phyloP scores from a whole-genome alignment of 306 rosid species.

The Comarum palustre region DNA sequence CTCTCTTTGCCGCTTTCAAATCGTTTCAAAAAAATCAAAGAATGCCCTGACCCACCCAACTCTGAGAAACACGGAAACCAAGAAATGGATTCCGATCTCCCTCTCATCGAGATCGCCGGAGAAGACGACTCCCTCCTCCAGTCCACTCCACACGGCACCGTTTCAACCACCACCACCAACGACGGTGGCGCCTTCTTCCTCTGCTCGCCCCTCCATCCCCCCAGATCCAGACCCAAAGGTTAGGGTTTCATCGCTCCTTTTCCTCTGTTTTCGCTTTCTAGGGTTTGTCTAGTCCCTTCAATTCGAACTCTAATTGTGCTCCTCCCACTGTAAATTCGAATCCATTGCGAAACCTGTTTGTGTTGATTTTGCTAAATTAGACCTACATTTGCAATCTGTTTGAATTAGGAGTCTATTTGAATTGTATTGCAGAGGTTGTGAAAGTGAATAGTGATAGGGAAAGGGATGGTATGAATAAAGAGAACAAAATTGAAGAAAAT shows the following conservation, averaged over 20 bases:
- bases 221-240: constrained; percentile 54
- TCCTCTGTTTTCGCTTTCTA: not conserved
- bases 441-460: constrained; percentile 12
- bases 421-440: constrained; percentile 27
- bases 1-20: not conserved
- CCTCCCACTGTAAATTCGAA: not conserved
- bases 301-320: not conserved
- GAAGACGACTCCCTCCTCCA: constrained; percentile 73
- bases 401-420: not conserved
- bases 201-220: constrained; percentile 65
- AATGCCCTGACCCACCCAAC: not conserved
- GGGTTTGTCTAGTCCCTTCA: not conserved
- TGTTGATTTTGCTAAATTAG: not conserved
- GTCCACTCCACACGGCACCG: constrained; percentile 23
- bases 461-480: constrained; percentile 30
- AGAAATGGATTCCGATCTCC: constrained; percentile 47
- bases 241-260: constrained; percentile 34
- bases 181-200: constrained; percentile 33
- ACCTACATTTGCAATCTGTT: not conserved
- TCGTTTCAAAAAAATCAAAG: not conserved
- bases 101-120: constrained; percentile 62
- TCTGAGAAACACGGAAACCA: not conserved
- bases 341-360: not conserved
- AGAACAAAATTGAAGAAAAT: constrained; percentile 47
- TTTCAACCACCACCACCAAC: not conserved